Base-by-base conservation (phyloP, 23 red algal species). In the Gracilaria gracilis region DNA sequence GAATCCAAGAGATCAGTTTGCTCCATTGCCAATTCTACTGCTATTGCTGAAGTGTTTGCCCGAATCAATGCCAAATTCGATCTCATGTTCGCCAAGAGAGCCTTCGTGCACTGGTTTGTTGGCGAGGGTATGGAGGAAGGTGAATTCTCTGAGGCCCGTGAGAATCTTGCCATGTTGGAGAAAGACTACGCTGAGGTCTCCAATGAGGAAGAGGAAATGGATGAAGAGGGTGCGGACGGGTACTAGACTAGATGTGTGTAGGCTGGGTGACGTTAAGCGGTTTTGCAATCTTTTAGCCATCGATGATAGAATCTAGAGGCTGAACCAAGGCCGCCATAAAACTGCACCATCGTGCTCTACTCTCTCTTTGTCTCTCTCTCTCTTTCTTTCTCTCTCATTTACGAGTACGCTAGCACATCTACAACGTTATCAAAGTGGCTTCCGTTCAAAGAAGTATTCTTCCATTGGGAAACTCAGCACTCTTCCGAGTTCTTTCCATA, bases 81-180 rank as follows among this genome's bases (percentile, higher is more conserved):
- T 82, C 97, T 99, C 36, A 96, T 99, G 97, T 99, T 95, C 61
- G 79, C 85, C 9, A 96, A 96, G 66, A 83, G 97, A 37, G 97
- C 97, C 0, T 99, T 99, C 76, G 97, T 99, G 67, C 97, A 99
- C 89, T 99, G 97, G 97, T 96, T 92, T 77, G 97, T 99, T 20
- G 97, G 97, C 0, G 97, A 99, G 85, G 97, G 97, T 61, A 96
- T 99, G 97, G 97, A 99, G 73, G 97, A 99, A 64, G 97, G 97
- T 32, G 97, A 99, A 72, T 99, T 99, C 83, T 90, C 93, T 34
- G 97, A 99, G 71, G 97, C 97, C 19, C 94, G 97, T 37, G 97
- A 99, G 87, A 93, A 96, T 35, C 91, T 96, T 49, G 97, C 97
- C 5, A 95, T 95, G 57, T 80, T 99, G 58, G 93, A 96, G 42